Percentiles rank a stretch among this genome's conserved stretches.
phyloP scores from a whole-genome alignment of 2,329 filamentous ascomycete species.

The Ploettnerulaceae sp. region DNA sequence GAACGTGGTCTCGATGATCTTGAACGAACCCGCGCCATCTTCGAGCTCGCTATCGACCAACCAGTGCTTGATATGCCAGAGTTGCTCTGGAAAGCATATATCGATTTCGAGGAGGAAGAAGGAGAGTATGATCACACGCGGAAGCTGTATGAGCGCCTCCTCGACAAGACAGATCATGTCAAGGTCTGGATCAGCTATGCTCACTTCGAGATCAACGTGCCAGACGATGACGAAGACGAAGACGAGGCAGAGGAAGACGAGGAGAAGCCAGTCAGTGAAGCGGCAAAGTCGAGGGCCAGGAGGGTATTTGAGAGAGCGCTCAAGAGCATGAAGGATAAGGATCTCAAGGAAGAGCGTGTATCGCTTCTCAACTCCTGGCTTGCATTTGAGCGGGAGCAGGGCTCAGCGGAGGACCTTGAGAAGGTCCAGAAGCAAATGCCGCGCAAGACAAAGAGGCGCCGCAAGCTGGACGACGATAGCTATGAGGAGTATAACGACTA shows the following conservation, averaged over 20 bases:
- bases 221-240: constrained; percentile 62
- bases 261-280: constrained; percentile 67
- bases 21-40: constrained; percentile 83
- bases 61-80: constrained; percentile 92
- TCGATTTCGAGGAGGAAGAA: constrained; percentile 97
- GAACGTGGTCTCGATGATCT: constrained; percentile 88
- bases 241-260: constrained; percentile 53
- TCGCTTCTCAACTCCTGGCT: constrained; percentile 88
- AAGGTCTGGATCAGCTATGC: constrained; percentile 99
- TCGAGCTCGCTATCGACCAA: constrained; percentile 82
- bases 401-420: constrained; percentile 67
- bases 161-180: constrained; percentile 95
- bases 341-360: constrained; percentile 91
- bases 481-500: constrained; percentile 98
- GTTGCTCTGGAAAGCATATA: constrained; percentile 95
- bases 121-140: constrained; percentile 83
- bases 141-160: constrained; percentile 78
- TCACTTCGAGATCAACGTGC: constrained; percentile 95
- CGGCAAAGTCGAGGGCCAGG: constrained; percentile 77
- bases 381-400: constrained; percentile 84
- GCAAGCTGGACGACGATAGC: constrained; percentile 84
- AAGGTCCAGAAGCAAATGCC: constrained; percentile 93
- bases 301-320: constrained; percentile 81
- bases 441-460: constrained; percentile 83
- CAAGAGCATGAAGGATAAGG: constrained; percentile 80